Base-by-base conservation (phyloP, 441 rosid species). In the Bocquillonia castaneifolia region DNA sequence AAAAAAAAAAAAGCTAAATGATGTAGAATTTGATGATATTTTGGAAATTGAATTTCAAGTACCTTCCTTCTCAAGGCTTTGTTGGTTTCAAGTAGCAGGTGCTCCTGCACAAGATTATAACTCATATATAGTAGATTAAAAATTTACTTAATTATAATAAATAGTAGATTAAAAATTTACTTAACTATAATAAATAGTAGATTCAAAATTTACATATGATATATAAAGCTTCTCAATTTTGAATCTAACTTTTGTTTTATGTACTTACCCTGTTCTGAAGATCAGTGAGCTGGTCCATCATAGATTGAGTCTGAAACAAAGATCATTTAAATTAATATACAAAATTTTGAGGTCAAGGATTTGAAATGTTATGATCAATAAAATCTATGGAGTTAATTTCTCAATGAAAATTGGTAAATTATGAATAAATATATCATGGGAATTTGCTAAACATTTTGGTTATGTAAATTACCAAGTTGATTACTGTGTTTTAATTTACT, bases 211-310 rank as follows among this genome's bases (percentile, higher is more conserved):
- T 51, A 20, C 23, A 9, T 3, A 10, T 10, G 34, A n/a, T 10
- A 36, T 34, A 9, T 17, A 45, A n/a, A 39, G 32, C 44, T 17
- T 14, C 45, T 28, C 2, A 0, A 28, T 31, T 62, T 12, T 17
- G 0, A 28, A n/a, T 22, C 3, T 8, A 6, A n/a, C n/a, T 13
- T 14, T 15, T 34, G 1, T 20, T 6, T 0, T 14, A 40, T 4
- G 45, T 23, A 37, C 79, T 0, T 81, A 87, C 92, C 86, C 72
- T 82, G 69, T 70, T 79, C n/a, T 85, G 88, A 59, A 85, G 88
- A 68, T 79, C 81, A 39, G 75, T 51, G 28, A 85, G 77, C 70
- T 82, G 82, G 70, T 77, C 84, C 53, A 82, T 70, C 84, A 85
- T 76, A 64, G 37, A 70, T 17, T 80, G 86, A 23, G 83, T 82